These are phyloP conservation scores for Fusarium oligoseptatum DNA, from an alignment of 2,329 filamentous ascomycete species.

Conservation along the genomic window DNA sequence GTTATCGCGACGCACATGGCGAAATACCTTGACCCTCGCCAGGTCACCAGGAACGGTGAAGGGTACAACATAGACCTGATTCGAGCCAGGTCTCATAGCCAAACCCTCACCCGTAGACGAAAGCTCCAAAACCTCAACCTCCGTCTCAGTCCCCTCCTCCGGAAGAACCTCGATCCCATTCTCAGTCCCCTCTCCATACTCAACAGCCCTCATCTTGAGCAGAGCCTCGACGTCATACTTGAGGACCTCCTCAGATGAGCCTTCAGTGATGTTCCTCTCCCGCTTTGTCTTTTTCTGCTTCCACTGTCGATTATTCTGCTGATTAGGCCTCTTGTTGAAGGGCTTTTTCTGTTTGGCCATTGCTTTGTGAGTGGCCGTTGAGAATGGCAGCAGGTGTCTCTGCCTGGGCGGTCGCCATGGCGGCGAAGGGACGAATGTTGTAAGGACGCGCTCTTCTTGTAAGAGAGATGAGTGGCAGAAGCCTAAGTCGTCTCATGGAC, in stretches of 20 bases:
- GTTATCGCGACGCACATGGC: conserved; percentile 73
- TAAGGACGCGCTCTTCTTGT: conserved; percentile 35
- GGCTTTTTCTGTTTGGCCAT: conserved; percentile 21
- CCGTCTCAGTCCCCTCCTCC: conserved; percentile 78
- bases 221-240: conserved; percentile 72
- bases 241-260: conserved; percentile 76
- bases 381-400: conserved; percentile 19
- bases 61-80: conserved; percentile 84
- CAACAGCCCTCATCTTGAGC: conserved; percentile 57
- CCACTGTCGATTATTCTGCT: conserved; percentile 42
- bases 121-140: conserved; percentile 83
- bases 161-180: conserved; percentile 63
- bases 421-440: conserved; percentile 36
- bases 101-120: conserved; percentile 95
- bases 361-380: conserved; percentile 34
- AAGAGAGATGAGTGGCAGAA: conserved; percentile 24
- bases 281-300: conserved; percentile 68
- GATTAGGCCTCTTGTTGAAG: conserved; percentile 44
- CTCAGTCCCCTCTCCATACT: conserved; percentile 46
- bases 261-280: conserved; percentile 71
- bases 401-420: conserved; percentile 42
- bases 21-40: conserved; percentile 82
- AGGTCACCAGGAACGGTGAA: conserved; percentile 90
- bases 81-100: conserved; percentile 75
- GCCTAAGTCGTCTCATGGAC: conserved; percentile 40